These are phyloP conservation scores for Rosa lucieae DNA, from an alignment of 306 rosid species.

Conservation along the genomic window DNA sequence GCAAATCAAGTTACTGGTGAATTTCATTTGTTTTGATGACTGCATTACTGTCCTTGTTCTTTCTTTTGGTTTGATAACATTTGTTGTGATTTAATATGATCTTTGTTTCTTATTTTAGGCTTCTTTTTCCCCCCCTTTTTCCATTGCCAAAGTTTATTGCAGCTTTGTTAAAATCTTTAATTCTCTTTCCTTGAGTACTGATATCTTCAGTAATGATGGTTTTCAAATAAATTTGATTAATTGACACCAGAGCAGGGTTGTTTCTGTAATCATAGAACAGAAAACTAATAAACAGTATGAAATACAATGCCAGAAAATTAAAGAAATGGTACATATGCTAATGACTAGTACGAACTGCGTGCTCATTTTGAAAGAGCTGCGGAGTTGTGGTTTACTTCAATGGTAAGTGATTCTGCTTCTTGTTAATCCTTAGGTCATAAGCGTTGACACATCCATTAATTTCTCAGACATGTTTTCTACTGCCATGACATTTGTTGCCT, in stretches of 20 bases:
- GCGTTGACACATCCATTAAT: background rate
- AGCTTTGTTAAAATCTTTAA: background rate
- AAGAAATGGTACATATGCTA: background rate
- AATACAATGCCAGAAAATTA: background rate
- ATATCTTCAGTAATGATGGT: background rate
- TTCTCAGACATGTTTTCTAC: background rate
- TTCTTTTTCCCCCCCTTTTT: background rate
- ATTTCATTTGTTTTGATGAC: background rate
- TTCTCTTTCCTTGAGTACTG: background rate
- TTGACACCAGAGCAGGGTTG: background rate
- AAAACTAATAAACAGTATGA: background rate
- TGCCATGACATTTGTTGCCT: conserved; percentile 11
- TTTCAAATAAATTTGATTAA: background rate
- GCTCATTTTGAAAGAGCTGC: background rate
- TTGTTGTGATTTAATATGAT: background rate
- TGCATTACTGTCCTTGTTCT: background rate
- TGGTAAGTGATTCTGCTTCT: background rate
- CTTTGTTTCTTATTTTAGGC: background rate
- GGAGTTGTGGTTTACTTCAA: background rate
- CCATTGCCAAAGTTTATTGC: background rate
- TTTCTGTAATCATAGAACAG: background rate
- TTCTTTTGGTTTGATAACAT: background rate
- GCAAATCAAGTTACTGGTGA: background rate
- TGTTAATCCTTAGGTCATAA: background rate
- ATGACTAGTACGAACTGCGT: background rate